Evolutionary conservation across 306 rosid species (phyloP).

Genomic region (Vigna radiata): DNA sequence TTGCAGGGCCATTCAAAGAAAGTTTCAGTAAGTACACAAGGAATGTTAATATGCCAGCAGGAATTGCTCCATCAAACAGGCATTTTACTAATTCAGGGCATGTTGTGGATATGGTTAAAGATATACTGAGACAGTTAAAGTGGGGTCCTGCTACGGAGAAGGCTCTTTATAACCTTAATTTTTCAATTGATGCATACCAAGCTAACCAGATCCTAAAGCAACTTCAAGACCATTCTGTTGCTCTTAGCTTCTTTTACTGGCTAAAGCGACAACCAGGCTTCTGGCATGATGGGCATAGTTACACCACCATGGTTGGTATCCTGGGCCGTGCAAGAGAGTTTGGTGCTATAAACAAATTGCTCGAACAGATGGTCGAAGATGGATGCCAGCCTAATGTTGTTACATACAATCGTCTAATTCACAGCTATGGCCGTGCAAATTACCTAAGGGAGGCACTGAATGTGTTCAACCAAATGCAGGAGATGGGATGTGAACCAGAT

Average conservation of each 20-base stretch:
- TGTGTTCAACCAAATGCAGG: slow-evolving; percentile 85
- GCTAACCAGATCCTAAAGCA: slow-evolving; percentile 92
- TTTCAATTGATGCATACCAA: slow-evolving; percentile 75
- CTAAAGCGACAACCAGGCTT: slow-evolving; percentile 73
- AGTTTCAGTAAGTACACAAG: slow-evolving; percentile 58
- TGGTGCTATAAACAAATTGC: slow-evolving; percentile 68
- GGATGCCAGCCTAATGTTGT: slow-evolving; percentile 94
- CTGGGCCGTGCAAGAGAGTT: slow-evolving; percentile 93
- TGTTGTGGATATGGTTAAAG: slow-evolving; percentile 66
- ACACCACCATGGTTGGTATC: slow-evolving; percentile 95
- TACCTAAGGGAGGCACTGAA: slow-evolving; percentile 78
- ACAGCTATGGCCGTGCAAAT: slow-evolving; percentile 95
- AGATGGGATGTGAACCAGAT: slow-evolving; percentile 79
- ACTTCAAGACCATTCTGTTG: slow-evolving; percentile 78
- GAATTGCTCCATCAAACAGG: slow-evolving; percentile 51
- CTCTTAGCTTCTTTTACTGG: slow-evolving; percentile 84
- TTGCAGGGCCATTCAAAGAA: slow-evolving; percentile 43
- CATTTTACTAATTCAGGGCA: slow-evolving; percentile 51
- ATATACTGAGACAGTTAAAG: slow-evolving; percentile 61
- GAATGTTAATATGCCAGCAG: slow-evolving; percentile 57
- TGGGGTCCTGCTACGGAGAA: slow-evolving; percentile 84
- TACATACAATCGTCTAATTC: slow-evolving; percentile 90
- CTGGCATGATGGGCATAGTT: slow-evolving; percentile 89
- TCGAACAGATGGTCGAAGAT: slow-evolving; percentile 83
- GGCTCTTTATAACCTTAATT: slow-evolving; percentile 68